Evolutionary conservation across 1,284 basidiomycete species (phyloP).

Genomic region (Cystobasidium pallidum): DNA sequence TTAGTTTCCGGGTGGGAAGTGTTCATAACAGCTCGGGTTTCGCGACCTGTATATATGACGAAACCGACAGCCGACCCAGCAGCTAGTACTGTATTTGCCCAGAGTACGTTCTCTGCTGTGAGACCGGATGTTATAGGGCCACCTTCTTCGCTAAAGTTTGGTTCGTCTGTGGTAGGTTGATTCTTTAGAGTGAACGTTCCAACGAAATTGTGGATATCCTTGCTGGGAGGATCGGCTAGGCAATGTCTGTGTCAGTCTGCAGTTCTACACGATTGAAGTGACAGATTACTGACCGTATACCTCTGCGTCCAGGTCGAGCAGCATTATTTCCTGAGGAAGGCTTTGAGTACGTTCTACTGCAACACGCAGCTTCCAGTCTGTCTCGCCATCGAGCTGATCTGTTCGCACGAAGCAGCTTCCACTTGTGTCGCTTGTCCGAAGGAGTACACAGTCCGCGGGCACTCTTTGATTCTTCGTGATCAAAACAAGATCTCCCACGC

Average conservation of each 20-base stretch:
- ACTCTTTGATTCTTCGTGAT: conserved; percentile 97
- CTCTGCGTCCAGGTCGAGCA: conserved; percentile 76
- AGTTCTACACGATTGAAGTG: background rate
- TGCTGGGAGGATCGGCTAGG: conserved; percentile 86
- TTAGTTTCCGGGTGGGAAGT: conserved; percentile 97
- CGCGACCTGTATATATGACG: conserved; percentile 89
- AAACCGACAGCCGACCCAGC: conserved; percentile 91
- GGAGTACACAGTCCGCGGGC: conserved; percentile 88
- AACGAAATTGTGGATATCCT: conserved; percentile 95
- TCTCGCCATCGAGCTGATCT: conserved; percentile 98
- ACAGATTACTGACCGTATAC: conserved; percentile 68
- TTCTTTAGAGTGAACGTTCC: conserved; percentile 81
- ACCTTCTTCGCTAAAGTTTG: conserved; percentile 35
- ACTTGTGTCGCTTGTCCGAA: conserved; percentile 80
- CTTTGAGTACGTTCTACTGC: conserved; percentile 84
- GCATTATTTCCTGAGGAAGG: conserved; percentile 66
- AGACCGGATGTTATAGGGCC: conserved; percentile 35
- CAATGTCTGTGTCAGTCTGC: conserved; percentile 20
- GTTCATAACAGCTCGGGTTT: conserved; percentile 98
- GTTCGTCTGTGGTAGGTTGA: conserved; percentile 26
- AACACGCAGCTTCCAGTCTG: conserved; percentile 96
- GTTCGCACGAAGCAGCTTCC: conserved; percentile 98
- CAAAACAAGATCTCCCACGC: conserved; percentile 87
- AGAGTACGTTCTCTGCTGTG: conserved; percentile 90
- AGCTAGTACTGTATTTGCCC: conserved; percentile 97